Evolutionary conservation across 2,329 filamentous ascomycete species (phyloP), one percentile per base, ranked within the genome.

Genomic region (Fusarium torulosum): DNA sequence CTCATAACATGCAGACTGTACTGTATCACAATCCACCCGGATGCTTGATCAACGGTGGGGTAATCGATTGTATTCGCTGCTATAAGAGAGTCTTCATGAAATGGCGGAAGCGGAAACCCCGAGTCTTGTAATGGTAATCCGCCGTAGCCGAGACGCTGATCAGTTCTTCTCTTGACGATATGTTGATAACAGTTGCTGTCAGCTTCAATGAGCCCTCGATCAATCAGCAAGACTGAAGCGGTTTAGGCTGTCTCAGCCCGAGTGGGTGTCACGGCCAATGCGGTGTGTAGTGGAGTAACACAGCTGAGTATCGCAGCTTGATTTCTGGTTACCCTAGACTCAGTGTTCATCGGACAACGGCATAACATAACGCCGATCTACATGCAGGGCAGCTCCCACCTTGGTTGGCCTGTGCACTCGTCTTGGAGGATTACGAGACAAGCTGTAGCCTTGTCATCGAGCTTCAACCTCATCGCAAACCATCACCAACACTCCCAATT

Each of bases 401-500:
- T 25, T 33, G 27, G 35, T 21, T 73, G 72, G 72, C 49, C 72
- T 61, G 70, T 73, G 72, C 72, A 47, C 44, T 59, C 50, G 46
- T 27, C 54, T 41, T 61, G 63, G 67, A 65, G 73, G 74, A 72
- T 76, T 76, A 76, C 74, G 74, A 76, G 74, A 75, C 74, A 68
- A 76, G 74, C 74, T 76, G 74, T 75, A 76, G 74, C 74, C 74
- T 76, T 76, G 74, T 69, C 69, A 70, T 70, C 69, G 67, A 75
- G 74, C 74, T 76, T 68, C 72, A 73, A 75, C 74, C 68, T 63
- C 74, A 73, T 73, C 71, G 64, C 70, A 72, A 68, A 60, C 66
- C 65, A 67, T 54, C 58, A 20, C 56, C 65, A 56, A 65, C 53
- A 42, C 51, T 52, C 42, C 44, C 59, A 53, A 67, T 65, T 59